Evolutionary conservation across 345 rosid species (phyloP).

Genomic region (Turnera subulata): DNA sequence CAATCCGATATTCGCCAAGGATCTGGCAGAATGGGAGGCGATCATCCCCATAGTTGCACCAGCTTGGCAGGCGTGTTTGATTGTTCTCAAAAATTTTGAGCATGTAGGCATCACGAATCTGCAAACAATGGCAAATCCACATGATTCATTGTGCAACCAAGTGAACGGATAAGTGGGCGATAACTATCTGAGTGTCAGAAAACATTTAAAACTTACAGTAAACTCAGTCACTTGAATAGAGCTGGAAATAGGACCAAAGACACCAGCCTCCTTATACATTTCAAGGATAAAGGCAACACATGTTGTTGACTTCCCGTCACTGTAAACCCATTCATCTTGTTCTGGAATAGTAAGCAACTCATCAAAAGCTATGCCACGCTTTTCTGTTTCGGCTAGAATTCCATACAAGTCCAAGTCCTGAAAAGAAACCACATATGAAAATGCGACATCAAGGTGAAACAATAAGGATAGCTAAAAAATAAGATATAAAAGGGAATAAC

Average conservation of each 20-base stretch:
- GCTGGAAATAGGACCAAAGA: conserved; percentile 58
- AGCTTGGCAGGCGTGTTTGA: conserved; percentile 66
- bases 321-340: conserved; percentile 92
- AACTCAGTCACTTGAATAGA: conserved; percentile 94
- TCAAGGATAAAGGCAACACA: conserved; percentile 90
- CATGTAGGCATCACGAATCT: conserved; percentile 92
- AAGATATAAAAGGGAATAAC: too few relatives aligned
- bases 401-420: conserved; percentile 80
- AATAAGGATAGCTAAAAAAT: too few relatives aligned
- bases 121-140: conserved; percentile 2
- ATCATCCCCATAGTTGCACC: conserved; percentile 63
- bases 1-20: conserved; percentile 84
- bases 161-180: background rate
- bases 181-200: background rate
- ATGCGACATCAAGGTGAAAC: background rate
- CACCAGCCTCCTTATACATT: conserved; percentile 94
- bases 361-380: conserved; percentile 76
- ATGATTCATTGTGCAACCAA: background rate
- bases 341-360: conserved; percentile 84
- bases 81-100: conserved; percentile 71
- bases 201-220: conserved; percentile 49
- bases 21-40: conserved; percentile 76
- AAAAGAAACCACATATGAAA: background rate
- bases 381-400: conserved; percentile 71
- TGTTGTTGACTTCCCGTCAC: conserved; percentile 94